Percentiles rank a stretch among this genome's conserved stretches.
Conservation (phyloP, 2,329 filamentous ascomycete genomes). For the Endothia cerciana region DNA sequence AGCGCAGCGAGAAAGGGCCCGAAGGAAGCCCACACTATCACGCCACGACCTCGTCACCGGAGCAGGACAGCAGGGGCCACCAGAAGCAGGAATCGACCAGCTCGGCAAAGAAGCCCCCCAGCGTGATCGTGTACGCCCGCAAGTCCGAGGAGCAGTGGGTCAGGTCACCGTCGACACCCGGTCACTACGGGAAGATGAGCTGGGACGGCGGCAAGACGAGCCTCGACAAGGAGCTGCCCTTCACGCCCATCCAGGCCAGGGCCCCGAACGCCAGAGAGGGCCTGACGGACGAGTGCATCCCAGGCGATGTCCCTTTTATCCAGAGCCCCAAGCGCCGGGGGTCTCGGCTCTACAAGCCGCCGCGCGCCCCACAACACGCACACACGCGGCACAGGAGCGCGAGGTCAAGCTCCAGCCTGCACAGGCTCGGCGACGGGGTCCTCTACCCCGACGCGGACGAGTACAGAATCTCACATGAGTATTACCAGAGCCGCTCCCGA, state of each 20-base stretch:
- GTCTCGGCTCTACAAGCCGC: slow-evolving; percentile 57
- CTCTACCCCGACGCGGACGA: slow-evolving; percentile 36
- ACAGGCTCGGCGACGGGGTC: slow-evolving; percentile 44
- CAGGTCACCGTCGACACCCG: slow-evolving; percentile 33
- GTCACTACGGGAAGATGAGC: slow-evolving; percentile 33
- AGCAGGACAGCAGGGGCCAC: slow-evolving; percentile 40
- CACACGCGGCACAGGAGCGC: slow-evolving; percentile 51
- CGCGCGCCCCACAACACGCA: slow-evolving; percentile 41
- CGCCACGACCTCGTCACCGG: slow-evolving; percentile 50
- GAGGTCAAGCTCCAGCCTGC: slow-evolving; percentile 50
- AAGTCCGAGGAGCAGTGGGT: slow-evolving; percentile 39
- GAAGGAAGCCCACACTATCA: slow-evolving; percentile 65
- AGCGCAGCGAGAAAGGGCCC: slow-evolving; percentile 43
- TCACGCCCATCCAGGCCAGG: slow-evolving; percentile 57
- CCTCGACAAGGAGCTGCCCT: slow-evolving; percentile 48
- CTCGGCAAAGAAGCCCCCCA: slow-evolving; percentile 50
- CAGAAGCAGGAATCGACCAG: slow-evolving; percentile 42
- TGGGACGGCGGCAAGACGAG: slow-evolving; percentile 46
- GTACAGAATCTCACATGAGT: slow-evolving; percentile 42
- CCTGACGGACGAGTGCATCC: slow-evolving; percentile 63
- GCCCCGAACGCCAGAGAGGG: slow-evolving; percentile 66
- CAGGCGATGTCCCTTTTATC: slow-evolving; percentile 64
- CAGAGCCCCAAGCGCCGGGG: slow-evolving; percentile 55
- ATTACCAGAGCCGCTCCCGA: slow-evolving; percentile 29
- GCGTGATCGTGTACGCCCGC: slow-evolving; percentile 58